Evolutionary conservation across 192 early-diverging fungal species (phyloP).

Genomic region (Coemansia sp.): DNA sequence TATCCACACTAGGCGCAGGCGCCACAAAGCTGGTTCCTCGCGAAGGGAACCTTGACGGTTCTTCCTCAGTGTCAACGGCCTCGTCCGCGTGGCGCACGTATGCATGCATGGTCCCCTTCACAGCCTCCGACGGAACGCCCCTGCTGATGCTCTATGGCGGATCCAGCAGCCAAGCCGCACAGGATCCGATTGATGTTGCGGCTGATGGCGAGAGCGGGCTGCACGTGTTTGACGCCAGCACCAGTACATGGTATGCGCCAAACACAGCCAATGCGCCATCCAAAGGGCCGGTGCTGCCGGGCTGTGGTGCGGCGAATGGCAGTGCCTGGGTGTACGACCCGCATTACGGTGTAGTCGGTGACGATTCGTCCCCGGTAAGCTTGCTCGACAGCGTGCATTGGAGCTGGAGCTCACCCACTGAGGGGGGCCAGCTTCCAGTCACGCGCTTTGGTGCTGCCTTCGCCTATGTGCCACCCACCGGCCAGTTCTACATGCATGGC

Average conservation of each 20-base stretch:
- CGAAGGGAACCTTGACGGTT: conserved; percentile 37
- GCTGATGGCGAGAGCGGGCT: conserved; percentile 26
- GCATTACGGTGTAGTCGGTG: conserved; percentile 21
- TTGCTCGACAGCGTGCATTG: conserved; percentile 52
- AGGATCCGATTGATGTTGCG: conserved; percentile 32
- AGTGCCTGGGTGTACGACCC: conserved; percentile 44
- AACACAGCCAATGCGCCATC: conserved; percentile 40
- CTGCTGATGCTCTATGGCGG: conserved; percentile 54
- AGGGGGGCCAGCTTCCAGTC: conserved; percentile 41
- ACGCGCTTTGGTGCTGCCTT: conserved; percentile 45
- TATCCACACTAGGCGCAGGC: background rate
- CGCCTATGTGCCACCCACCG: conserved; percentile 26
- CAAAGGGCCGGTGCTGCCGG: conserved; percentile 39
- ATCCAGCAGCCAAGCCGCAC: conserved; percentile 21
- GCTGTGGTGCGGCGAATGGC: conserved; percentile 40
- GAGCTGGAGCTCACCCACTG: conserved; percentile 53
- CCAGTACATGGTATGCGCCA: conserved; percentile 49
- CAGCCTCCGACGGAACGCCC: conserved; percentile 33
- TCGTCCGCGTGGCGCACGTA: conserved; percentile 45
- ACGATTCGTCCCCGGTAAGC: conserved; percentile 31
- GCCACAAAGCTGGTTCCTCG: conserved; percentile 8
- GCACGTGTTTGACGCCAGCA: conserved; percentile 45
- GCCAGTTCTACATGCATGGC: conserved; percentile 52
- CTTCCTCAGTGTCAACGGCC: conserved; percentile 31
- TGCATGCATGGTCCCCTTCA: conserved; percentile 49